Percentiles rank a stretch among this genome's conserved stretches.
Conservation (phyloP, 179 eudicot genomes). For the Spergularia azorica region DNA sequence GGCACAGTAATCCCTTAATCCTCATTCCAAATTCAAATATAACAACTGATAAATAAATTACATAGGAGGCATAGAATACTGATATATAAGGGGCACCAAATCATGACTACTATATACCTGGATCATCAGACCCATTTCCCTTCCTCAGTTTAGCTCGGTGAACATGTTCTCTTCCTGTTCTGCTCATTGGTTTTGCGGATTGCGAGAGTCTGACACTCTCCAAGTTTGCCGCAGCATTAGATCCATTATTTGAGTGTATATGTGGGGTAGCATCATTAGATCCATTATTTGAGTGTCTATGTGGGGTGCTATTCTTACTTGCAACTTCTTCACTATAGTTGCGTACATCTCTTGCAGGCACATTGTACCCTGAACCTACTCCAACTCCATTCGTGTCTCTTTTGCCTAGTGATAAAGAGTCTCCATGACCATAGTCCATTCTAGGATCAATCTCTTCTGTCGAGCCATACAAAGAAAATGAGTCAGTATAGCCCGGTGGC, state of each 20-base stretch:
- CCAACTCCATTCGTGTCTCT: conserved; percentile 29
- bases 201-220: conserved; percentile 40
- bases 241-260: conserved; percentile 31
- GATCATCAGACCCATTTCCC: conserved; percentile 42
- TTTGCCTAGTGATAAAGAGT: conserved; percentile 22
- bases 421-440: conserved; percentile 27
- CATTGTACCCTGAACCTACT: conserved; percentile 21
- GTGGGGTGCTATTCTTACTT: conserved; percentile 20
- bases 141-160: conserved; percentile 42
- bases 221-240: conserved; percentile 37
- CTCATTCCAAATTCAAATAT: background rate
- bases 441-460: conserved; percentile 39
- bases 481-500: conserved; percentile 37
- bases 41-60: conserved; percentile 6
- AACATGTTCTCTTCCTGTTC: conserved; percentile 48
- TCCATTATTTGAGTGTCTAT: too few species aligned
- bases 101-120: conserved; percentile 39
- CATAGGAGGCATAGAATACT: background rate
- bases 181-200: conserved; percentile 43
- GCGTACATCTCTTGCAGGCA: conserved; percentile 26
- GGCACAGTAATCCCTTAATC: background rate
- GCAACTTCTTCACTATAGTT: conserved; percentile 33
- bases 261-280: conserved; percentile 23
- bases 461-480: conserved; percentile 37
- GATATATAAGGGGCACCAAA: background rate